A percentile compares a stretch with the other conserved stretches of the same genome.
Evolutionary conservation across 2,329 filamentous ascomycete genomes (phyloP).

Genomic region (Neopestalotiopsis sp.): DNA sequence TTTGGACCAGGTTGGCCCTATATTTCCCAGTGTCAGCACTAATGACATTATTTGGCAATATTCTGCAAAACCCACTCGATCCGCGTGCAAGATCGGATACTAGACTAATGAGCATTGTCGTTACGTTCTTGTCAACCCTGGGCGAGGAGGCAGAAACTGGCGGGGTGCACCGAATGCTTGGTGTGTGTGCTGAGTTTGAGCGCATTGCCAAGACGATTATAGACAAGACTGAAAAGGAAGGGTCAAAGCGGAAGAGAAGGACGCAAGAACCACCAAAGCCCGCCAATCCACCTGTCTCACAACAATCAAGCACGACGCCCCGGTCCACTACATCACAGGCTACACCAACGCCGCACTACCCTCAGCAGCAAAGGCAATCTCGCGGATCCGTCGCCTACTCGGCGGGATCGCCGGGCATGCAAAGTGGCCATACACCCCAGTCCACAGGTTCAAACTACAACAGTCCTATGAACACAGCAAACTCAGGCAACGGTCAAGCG

Average conservation of each 20-base stretch:
- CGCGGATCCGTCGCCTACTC: conserved; percentile 21
- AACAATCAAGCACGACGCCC: conserved; percentile 30
- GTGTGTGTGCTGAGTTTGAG: conserved; percentile 94
- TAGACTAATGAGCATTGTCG: conserved; percentile 89
- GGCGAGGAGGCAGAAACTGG: conserved; percentile 89
- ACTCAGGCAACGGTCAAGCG: conserved; percentile 46
- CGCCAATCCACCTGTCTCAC: conserved; percentile 27
- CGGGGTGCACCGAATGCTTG: conserved; percentile 91
- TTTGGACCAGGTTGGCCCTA: conserved; percentile 72
- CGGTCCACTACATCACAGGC: conserved; percentile 30
- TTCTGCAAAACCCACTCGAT: conserved; percentile 93
- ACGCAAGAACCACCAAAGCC: conserved; percentile 53
- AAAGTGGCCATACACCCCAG: conserved; percentile 25
- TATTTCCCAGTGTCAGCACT: conserved; percentile 97
- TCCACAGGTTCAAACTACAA: conserved; percentile 35
- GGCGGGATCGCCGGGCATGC: conserved; percentile 32
- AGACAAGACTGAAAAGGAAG: conserved; percentile 88
- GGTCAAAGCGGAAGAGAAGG: conserved; percentile 84
- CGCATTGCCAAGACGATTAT: conserved; percentile 90
- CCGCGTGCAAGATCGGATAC: conserved; percentile 86
- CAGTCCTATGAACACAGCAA: conserved; percentile 44
- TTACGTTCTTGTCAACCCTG: conserved; percentile 88
- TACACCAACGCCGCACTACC: conserved; percentile 36
- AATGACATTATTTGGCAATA: conserved; percentile 94
- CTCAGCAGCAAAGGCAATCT: conserved; percentile 21